These are phyloP conservation scores for Ustilago nuda DNA, from an alignment of 1,284 basidiomycete species.

Conservation along the genomic window DNA sequence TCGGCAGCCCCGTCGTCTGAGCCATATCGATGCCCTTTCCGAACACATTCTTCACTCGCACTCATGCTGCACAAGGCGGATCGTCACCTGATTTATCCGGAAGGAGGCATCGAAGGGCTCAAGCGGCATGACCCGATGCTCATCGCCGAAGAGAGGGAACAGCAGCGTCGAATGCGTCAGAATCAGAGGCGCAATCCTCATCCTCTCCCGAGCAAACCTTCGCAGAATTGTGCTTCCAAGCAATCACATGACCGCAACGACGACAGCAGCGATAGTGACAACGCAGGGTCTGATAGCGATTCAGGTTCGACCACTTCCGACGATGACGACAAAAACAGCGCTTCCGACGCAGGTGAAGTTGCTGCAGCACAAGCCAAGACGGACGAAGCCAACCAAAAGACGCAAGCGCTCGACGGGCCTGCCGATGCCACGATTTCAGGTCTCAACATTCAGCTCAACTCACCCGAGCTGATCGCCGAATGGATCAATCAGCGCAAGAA, in stretches of 20 bases:
- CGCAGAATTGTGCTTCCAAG: not conserved
- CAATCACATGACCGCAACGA: not conserved
- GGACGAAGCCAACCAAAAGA: slow-evolving; percentile 6
- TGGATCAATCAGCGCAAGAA: slow-evolving; percentile 68
- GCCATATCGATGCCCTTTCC: slow-evolving; percentile 39
- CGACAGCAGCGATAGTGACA: slow-evolving; percentile 1
- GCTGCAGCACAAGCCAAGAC: not conserved
- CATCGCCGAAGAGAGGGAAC: slow-evolving; percentile 59
- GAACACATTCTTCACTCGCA: slow-evolving; percentile 35
- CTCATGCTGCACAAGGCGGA: slow-evolving; percentile 66
- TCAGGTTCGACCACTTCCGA: slow-evolving; percentile 4
- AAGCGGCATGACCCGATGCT: slow-evolving; percentile 61
- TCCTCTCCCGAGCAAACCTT: slow-evolving; percentile 22
- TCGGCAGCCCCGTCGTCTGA: slow-evolving; percentile 21
- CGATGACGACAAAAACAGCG: slow-evolving; percentile 8
- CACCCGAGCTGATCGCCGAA: slow-evolving; percentile 64
- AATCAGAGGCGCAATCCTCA: slow-evolving; percentile 27
- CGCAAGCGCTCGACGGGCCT: slow-evolving; percentile 53
- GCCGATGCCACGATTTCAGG: slow-evolving; percentile 62
- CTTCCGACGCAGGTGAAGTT: slow-evolving; percentile 7
- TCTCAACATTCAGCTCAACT: slow-evolving; percentile 65
- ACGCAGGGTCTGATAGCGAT: not conserved
- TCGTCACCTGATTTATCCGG: slow-evolving; percentile 63
- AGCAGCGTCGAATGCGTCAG: slow-evolving; percentile 27
- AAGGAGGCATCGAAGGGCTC: slow-evolving; percentile 62